Base-by-base conservation (phyloP, 768 basidiomycete species). In the Pleurotus giganteus region DNA sequence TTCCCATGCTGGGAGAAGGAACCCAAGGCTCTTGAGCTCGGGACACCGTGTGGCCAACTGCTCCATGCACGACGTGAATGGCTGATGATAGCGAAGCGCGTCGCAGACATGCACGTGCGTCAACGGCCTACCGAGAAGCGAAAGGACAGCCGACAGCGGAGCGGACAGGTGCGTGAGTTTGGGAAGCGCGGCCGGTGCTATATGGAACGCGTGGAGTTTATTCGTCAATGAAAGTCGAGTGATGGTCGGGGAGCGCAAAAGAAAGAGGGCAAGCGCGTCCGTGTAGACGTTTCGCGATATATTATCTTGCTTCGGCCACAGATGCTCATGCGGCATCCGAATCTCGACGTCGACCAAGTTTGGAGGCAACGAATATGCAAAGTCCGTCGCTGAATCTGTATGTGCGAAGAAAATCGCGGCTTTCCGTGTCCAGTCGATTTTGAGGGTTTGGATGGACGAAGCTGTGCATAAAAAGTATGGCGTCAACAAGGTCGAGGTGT, bases 1-100 rank as follows among this genome's bases (percentile, higher is more conserved):
- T 54, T 79, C 77, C 79, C 79, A 80, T 50, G 64, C 64, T 32
- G 70, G 65, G n/a, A 73, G 49, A 34, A 71, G 56, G 41, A 75
- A 71, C 8, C 72, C 61, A 26, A 74, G 63, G 5, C 57, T 55
- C 34, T 53, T 24, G 17, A 66, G 56, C 4, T 49, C 26, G 15
- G 63, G 60, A 45, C 42, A 50, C 12, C 71, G 59, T 0, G 57
- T 56, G n/a, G 70, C 70, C 13, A 75, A 61, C 2, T 55, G 52
- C 1, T 54, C 31, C n/a, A 68, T 59, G 21, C 56, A 49, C 21
- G 26, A 28, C 15, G 62, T 55, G 17, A 64, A 53, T 19, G 65
- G 60, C 5, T 54, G 13, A 15, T 44, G 24, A 44, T 61, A 61
- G 27, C 58, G 61, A 41, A 62, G 63, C 2, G 54, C 56, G 17